Evolutionary conservation across 495 filamentous ascomycete species (phyloP), one percentile per base, ranked within the genome.

Genomic region (Cercophora samala): DNA sequence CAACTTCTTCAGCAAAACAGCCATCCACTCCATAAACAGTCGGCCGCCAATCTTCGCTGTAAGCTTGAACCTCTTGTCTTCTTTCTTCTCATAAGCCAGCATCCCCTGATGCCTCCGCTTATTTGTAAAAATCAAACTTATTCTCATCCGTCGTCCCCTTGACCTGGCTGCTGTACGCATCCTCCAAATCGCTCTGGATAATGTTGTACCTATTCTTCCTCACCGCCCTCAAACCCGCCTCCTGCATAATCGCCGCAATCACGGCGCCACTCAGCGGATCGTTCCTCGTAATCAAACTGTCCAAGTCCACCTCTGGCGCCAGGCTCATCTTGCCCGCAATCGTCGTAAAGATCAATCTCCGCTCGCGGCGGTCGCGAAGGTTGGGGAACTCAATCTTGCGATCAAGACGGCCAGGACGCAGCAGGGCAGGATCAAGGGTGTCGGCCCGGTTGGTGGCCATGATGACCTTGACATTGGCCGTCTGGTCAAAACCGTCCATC

Each of bases 401-500:
- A 78, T 99, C 95, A 65, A 99, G 85, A 79, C 95, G 93, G 66
- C 95, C 95, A 21, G 95, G 95, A 66, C 95, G 91, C 58, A 99
- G 86, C 70, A 99, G 81, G 15, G 95, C 95, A 4, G 95, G 95
- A 75, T 99, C 95, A 61, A 99, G 84, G 17, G 96, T 99, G 74
- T 99, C 95, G 60, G 95, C 96, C 71, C 95, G 88, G 82, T 99
- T 99, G 69, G 95, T 99, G 65, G 95, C 95, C 95, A 99, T 99
- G 82, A 99, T 98, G 74, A 99, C 95, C 80, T 99, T 99, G 77
- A 99, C 96, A 76, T 98, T 98, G 79, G 92, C 90, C 2, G 93
- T 94, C 77, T 98, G 95, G 77, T 99, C 95, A 81, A 99, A 99
- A 68, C 95, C 95, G 79, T 99, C 95, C 95, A 99, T 98, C 80